Evolutionary conservation across 148 eudicot genomes (phyloP).

Genomic region (Nepenthes gracilis): DNA sequence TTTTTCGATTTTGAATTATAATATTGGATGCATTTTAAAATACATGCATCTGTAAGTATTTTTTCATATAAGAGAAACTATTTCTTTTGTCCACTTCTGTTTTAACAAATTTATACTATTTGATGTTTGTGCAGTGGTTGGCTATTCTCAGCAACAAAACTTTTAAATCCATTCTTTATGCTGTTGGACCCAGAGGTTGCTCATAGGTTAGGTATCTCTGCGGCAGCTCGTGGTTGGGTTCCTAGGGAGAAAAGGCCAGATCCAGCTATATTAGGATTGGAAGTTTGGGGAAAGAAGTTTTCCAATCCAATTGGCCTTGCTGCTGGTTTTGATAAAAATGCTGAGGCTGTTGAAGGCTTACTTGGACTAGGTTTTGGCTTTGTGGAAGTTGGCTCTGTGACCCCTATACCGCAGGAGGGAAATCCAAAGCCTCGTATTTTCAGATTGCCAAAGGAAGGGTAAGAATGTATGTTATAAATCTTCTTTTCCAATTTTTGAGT

Average conservation of each 20-base stretch:
- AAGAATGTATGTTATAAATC: constrained; percentile 30
- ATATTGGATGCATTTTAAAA: too few relatives aligned
- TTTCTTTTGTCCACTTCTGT: neutral
- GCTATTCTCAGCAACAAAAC: constrained; percentile 92
- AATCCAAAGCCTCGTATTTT: constrained; percentile 97
- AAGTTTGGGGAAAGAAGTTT: constrained; percentile 97
- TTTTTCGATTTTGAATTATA: too few relatives aligned
- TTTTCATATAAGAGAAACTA: too few relatives aligned
- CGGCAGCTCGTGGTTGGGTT: constrained; percentile 99
- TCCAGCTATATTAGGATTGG: constrained; percentile 58
- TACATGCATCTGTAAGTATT: too few relatives aligned
- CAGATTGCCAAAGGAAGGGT: constrained; percentile 81
- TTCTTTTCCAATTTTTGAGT: constrained; percentile 1
- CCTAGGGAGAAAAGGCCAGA: constrained; percentile 96
- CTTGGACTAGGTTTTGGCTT: constrained; percentile 97
- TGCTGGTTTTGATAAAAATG: constrained; percentile 99
- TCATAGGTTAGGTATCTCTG: constrained; percentile 70
- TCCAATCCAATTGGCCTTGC: constrained; percentile 94
- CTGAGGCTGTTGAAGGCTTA: constrained; percentile 97
- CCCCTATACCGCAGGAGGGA: constrained; percentile 95
- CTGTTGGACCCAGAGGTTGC: constrained; percentile 90
- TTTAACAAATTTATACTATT: neutral
- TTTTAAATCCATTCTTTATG: constrained; percentile 93
- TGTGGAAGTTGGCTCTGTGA: constrained; percentile 95
- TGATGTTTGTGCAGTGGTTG: constrained; percentile 69